Conservation (phyloP, 2,329 filamentous ascomycete genomes). For the Colletotrichum sp. region DNA sequence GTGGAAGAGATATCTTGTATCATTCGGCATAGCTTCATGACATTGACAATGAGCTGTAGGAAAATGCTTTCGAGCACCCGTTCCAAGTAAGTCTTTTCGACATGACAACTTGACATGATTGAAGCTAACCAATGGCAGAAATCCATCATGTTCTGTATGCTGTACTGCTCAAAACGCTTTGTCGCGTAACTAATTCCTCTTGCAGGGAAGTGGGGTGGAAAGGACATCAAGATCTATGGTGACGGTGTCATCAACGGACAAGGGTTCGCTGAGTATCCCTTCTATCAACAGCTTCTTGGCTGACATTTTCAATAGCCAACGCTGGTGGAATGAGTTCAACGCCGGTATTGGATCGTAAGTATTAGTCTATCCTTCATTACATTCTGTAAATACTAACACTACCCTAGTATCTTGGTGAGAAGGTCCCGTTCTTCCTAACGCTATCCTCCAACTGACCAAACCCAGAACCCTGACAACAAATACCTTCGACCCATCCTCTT, state of each 20-base stretch:
- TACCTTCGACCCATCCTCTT: conserved; percentile 66
- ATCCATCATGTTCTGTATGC: conserved; percentile 56
- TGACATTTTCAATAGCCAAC: conserved; percentile 27
- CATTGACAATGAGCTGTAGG: conserved; percentile 22
- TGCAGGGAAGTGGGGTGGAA: conserved; percentile 65
- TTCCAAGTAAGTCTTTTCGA: conserved; percentile 32
- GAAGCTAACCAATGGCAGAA: conserved; percentile 26
- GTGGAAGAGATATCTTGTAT: neutral
- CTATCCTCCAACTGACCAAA: neutral
- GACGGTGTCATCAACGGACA: conserved; percentile 63
- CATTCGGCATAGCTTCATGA: neutral
- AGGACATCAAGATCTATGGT: conserved; percentile 66
- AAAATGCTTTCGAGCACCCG: conserved; percentile 42
- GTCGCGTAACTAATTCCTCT: neutral
- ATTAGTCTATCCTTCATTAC: too few species aligned
- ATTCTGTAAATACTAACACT: neutral
- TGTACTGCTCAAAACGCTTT: rapidly evolving
- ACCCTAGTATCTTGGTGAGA: neutral
- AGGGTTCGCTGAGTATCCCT: conserved; percentile 26
- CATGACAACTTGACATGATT: neutral
- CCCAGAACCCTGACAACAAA: conserved; percentile 54
- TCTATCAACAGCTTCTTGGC: neutral
- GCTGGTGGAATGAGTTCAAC: conserved; percentile 48
- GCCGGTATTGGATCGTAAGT: conserved; percentile 27
- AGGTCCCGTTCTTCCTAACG: neutral